phyloP scores from a whole-genome alignment of 2,329 filamentous ascomycete species.

The Monilinia fructicola region DNA sequence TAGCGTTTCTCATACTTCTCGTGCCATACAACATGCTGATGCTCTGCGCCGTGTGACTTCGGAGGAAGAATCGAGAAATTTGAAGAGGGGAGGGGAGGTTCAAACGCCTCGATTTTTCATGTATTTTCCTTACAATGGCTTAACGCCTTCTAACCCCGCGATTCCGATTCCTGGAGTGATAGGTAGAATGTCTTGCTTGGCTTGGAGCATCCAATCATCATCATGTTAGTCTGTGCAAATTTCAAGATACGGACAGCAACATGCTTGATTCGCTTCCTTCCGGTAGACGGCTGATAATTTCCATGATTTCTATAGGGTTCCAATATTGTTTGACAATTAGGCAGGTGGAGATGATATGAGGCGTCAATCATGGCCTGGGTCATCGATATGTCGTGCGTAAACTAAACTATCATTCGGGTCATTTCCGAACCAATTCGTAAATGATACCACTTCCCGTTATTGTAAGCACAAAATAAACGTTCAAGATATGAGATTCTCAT shows the following conservation, averaged over 20 bases:
- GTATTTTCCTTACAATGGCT: neutral
- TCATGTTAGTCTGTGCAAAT: neutral
- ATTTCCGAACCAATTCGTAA: constrained; percentile 5
- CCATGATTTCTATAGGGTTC: neutral
- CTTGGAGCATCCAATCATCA: neutral
- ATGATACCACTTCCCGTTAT: neutral
- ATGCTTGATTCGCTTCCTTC: neutral
- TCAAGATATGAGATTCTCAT: neutral
- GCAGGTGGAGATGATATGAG: neutral
- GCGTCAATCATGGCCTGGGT: neutral
- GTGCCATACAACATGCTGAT: constrained; percentile 8
- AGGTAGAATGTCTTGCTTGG: neutral
- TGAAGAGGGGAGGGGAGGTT: neutral
- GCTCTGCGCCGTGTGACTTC: constrained; percentile 9
- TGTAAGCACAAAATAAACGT: constrained; percentile 9
- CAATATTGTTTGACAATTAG: neutral
- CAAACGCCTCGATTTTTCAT: neutral
- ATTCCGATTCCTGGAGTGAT: constrained; percentile 12
- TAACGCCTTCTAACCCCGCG: constrained; percentile 13
- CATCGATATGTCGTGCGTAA: constrained; percentile 17
- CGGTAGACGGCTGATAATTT: constrained; percentile 9
- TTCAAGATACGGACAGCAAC: neutral
- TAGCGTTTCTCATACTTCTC: constrained; percentile 1
- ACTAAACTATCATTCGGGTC: constrained; percentile 3
- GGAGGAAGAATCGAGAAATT: neutral